Base-by-base conservation (phyloP, 768 basidiomycete genomes). In the Agaricus sinodeliciosus region DNA sequence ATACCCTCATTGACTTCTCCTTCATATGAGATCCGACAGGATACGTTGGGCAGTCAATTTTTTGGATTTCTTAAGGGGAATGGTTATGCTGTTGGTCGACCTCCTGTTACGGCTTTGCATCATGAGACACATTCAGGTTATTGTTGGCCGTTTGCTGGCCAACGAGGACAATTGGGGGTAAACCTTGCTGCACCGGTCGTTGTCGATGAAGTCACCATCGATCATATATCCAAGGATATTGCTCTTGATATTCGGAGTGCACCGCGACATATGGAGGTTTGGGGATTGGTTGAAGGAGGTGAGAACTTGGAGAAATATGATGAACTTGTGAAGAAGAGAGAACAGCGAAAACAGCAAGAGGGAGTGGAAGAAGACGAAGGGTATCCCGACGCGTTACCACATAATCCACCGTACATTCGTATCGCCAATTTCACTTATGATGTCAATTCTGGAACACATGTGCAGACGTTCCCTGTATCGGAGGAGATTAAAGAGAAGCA, bases 91-190 rank as follows among this genome's bases (percentile, higher is more conserved):
- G 67, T 83, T 41, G 94, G 91, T n/a, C 81, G 84, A 13, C 80
- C 90, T 0, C 94, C 95, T 0, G 81, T 92, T 45, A 87, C 81
- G 0, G 91, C 90, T 2, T 73, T 99, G n/a, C 87, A 95, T 61
- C 85, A 90, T 54, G 91, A 96, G 56, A 72, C 75, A 25, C 79
- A 86, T 51, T 82, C 82, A 31, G 95, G 96, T 3, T 78, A 85
- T 51, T 99, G 95, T 68, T 99, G 95, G 94, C 90, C 95, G 1
- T 92, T 98, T 70, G 71, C 70, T 4, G 94, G 94, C 0, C 61
- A 74, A 15, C 65, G 78, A 44, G 95, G 94, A 3, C 89, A 90
- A 61, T 70, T 98, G 9, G 95, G 91, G 4, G 84, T 99, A 27
- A 73, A 75, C 34, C 81, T 99, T 26, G 82, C 84, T 2, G 76